Conservation (phyloP, 208 protist genomes). For the Acanthamoeba rhysodes region DNA sequence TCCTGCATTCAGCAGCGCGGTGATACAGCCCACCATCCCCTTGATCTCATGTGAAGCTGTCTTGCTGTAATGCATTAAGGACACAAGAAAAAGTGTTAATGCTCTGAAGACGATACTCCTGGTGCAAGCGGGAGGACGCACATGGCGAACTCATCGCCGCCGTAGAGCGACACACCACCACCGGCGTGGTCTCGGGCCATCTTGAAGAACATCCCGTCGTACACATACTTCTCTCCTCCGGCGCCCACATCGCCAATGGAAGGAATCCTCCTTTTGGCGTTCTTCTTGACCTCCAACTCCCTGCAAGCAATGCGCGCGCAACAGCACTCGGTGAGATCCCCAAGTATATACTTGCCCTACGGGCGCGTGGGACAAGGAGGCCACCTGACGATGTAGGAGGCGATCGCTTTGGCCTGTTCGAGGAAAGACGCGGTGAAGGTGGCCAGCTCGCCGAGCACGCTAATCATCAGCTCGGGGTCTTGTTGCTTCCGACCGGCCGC, state of each 20-base stretch:
- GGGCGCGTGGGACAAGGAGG: not conserved
- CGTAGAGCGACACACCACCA: not conserved
- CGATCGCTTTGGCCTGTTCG: not conserved
- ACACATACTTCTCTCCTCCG: constrained; percentile 3
- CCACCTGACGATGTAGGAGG: not conserved
- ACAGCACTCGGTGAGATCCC: not conserved
- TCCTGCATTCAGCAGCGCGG: not conserved
- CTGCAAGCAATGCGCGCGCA: not conserved
- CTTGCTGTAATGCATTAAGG: not conserved
- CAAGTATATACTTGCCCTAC: not conserved
- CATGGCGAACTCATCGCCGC: constrained; percentile 1
- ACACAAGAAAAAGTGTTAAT: not conserved
- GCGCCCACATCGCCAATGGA: not conserved
- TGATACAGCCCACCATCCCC: constrained; percentile 5
- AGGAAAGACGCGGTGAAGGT: not conserved
- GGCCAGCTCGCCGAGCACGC: no score
- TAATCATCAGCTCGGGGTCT: no score
- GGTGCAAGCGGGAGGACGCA: not conserved
- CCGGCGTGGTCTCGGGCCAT: not conserved
- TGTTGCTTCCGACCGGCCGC: no score
- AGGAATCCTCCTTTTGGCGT: not conserved
- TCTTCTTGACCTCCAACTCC: not conserved
- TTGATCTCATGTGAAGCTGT: constrained; percentile 8
- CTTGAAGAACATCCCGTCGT: constrained; percentile 26
- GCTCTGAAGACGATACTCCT: not conserved